Evolutionary conservation across 805 yeast genomes (phyloP).

Genomic region (Tetrapisispora nanseiensis): DNA sequence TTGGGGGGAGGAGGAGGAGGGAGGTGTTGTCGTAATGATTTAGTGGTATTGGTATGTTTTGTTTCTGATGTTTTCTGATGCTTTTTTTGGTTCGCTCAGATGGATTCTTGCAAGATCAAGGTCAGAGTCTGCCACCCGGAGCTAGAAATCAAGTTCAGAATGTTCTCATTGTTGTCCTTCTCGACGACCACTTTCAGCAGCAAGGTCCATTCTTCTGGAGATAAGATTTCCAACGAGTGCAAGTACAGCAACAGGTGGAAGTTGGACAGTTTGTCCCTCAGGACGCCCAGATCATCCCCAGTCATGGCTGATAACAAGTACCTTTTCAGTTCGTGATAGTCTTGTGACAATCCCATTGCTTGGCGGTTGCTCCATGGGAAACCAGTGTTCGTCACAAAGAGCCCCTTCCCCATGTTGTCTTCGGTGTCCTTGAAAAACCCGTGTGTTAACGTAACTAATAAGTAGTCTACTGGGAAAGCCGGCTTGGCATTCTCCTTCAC

Average conservation of each 20-base stretch:
- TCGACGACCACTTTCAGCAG: conserved; percentile 40
- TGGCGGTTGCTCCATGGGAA: conserved; percentile 80
- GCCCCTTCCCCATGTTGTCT: conserved; percentile 25
- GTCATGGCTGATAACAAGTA: conserved; percentile 33
- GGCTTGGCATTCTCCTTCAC: conserved; percentile 88
- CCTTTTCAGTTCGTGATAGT: conserved; percentile 42
- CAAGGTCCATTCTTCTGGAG: conserved; percentile 42
- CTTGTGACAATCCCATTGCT: conserved; percentile 65
- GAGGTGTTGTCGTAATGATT: too few species aligned
- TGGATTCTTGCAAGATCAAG: conserved; percentile 36
- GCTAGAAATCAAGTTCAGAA: conserved; percentile 35
- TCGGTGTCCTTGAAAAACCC: conserved; percentile 64
- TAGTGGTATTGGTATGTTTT: too few species aligned
- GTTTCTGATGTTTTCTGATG: not conserved
- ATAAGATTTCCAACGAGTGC: conserved; percentile 45
- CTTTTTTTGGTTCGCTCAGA: not conserved
- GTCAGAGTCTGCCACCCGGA: conserved; percentile 80
- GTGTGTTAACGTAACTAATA: conserved; percentile 79
- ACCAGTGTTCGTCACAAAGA: conserved; percentile 37
- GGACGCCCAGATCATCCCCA: conserved; percentile 24
- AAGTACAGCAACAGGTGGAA: conserved; percentile 68
- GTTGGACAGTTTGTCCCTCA: conserved; percentile 43
- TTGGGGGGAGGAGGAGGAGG: too few species aligned
- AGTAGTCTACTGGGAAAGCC: conserved; percentile 84
- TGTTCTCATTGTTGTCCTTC: conserved; percentile 39